A percentile compares a stretch with the other conserved stretches of the same genome.
These are phyloP conservation scores for Theileria orientalis DNA, from an alignment of 169 alveolate species.

Conservation along the genomic window DNA sequence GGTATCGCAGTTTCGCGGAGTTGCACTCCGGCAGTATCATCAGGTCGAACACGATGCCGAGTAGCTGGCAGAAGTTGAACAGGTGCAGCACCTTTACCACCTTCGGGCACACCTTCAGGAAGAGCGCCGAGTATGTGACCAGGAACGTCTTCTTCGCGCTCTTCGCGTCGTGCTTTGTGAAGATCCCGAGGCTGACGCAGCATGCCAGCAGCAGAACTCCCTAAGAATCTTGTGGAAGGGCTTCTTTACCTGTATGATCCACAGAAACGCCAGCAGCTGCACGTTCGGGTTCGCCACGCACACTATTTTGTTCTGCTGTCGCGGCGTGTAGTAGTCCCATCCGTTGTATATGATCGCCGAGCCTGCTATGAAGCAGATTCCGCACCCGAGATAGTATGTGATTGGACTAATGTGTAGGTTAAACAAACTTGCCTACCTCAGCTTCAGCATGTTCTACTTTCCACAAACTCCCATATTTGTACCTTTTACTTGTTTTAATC, in stretches of 20 bases:
- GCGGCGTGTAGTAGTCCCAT: slow-evolving; percentile 62
- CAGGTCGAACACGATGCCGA: slow-evolving; percentile 44
- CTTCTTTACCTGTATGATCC: slow-evolving; percentile 46
- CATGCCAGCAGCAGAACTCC: slow-evolving; percentile 39
- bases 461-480: neutral
- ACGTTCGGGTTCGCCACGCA: slow-evolving; percentile 59
- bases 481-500: neutral
- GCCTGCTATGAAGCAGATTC: slow-evolving; percentile 30
- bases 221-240: neutral
- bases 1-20: slow-evolving; percentile 29
- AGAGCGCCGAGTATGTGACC: slow-evolving; percentile 45
- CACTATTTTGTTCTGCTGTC: slow-evolving; percentile 40
- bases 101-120: slow-evolving; percentile 61
- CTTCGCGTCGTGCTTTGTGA: slow-evolving; percentile 34
- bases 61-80: slow-evolving; percentile 54
- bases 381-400: slow-evolving; percentile 47
- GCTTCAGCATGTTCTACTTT: neutral
- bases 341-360: slow-evolving; percentile 46
- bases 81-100: slow-evolving; percentile 54
- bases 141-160: slow-evolving; percentile 32
- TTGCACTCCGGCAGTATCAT: slow-evolving; percentile 63
- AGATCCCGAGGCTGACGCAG: slow-evolving; percentile 45
- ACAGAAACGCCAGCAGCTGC: slow-evolving; percentile 35
- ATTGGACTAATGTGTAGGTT: slow-evolving; percentile 25
- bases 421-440: slow-evolving; percentile 27